Base-by-base conservation (phyloP, 164 flowering plant species). In the Nymphaea colorata region DNA sequence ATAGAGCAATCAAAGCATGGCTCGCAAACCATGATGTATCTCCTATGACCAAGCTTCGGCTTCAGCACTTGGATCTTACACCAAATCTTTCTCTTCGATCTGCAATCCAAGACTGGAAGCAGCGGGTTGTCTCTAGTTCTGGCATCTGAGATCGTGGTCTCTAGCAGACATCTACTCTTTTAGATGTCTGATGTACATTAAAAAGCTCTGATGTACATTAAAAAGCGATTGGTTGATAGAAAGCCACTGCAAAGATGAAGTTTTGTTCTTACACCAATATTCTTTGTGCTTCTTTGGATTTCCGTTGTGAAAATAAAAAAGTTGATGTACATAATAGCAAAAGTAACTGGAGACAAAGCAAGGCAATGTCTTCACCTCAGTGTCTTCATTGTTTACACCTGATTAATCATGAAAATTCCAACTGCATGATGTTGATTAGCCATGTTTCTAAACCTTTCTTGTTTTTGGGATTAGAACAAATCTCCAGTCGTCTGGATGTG, bases 1-100 rank as follows among this genome's bases (percentile, higher is more conserved):
- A 79, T 62, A 67, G 70, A 67, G 96, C 96, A 66, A 90, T 90
- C 44, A 75, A 83, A 69, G 82, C 85, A 76, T 90, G 96, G 96
- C 79, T 87, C n/a, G 82, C 71, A 64, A 84, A 74, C 59, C 83
- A 84, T 72, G 71, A 68, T 16, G 74, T 80, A 59, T 90, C 93
- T 41, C 93, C 93, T 0, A 85, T 85, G 64, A 85, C 93, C 69
- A 82, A 78, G 78, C 76, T 64, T 65, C 72, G 43, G 68, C 80
- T 87, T 67, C 77, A 73, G 65, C 88, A 86, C 72, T 73, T 67
- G 16, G 42, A 6, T 41, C 65, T 87, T 42, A 85, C 76, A 42
- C 91, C 88, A n/a, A 86, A 90, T 68, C 77, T 80, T 69, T 77
- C 91, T 3, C 67, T 90, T 62, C 83, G 78, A 36, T 76, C 88